Conservation (phyloP, 75 land plant species). For the Selaginella moellendorffii region DNA sequence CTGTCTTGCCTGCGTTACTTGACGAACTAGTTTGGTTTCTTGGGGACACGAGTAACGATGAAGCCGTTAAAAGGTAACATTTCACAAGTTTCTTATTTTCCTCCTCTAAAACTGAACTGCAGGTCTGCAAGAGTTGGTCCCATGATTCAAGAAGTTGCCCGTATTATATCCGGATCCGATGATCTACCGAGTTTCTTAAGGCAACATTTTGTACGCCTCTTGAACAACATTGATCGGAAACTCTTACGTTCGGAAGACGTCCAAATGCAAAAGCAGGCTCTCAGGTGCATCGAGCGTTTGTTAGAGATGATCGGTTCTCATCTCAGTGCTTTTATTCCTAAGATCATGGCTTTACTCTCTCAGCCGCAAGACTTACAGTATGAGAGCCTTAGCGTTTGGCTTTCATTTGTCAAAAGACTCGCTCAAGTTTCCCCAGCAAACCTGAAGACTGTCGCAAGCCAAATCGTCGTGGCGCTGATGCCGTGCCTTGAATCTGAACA, state of each 20-base stretch:
- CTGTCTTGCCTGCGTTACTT: conserved; percentile 81
- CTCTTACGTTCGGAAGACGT: conserved; percentile 64
- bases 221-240: conserved; percentile 90
- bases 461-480: conserved; percentile 87
- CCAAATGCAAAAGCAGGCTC: conserved; percentile 53
- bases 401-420: conserved; percentile 62
- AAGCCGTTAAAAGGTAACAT: conserved; percentile 44
- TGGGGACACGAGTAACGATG: conserved; percentile 37
- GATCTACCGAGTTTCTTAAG: conserved; percentile 80
- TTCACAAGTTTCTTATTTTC: not conserved
- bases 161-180: conserved; percentile 68
- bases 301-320: conserved; percentile 88
- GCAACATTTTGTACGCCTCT: conserved; percentile 81
- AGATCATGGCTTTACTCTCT: conserved; percentile 90
- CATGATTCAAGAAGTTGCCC: conserved; percentile 81
- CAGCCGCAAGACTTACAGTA: conserved; percentile 52
- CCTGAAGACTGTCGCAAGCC: conserved; percentile 76
- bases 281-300: conserved; percentile 66
- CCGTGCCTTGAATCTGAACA: conserved; percentile 71
- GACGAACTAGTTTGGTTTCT: conserved; percentile 85
- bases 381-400: conserved; percentile 71
- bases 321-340: conserved; percentile 84
- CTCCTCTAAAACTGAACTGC: conserved; percentile 8
- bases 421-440: conserved; percentile 66
- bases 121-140: conserved; percentile 73